Percentiles rank a stretch among this genome's conserved stretches.
Evolutionary conservation across 2,329 filamentous ascomycete genomes (phyloP).

Genomic region (Magnaporthiopsis rhizophila): DNA sequence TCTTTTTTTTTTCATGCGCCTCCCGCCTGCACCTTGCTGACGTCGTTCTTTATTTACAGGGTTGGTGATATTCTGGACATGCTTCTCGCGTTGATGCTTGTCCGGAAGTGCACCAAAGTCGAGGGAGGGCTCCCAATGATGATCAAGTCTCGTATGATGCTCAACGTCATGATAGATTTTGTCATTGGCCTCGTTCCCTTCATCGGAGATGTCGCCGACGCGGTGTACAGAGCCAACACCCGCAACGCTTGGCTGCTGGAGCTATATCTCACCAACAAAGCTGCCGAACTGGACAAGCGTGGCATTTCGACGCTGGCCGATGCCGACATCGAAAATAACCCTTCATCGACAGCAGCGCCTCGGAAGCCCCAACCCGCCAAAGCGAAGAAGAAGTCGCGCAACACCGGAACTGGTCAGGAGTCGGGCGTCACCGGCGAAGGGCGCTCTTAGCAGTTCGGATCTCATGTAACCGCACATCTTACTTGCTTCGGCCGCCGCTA

Average conservation of each 20-base stretch:
- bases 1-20: background rate
- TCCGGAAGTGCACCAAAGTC: slow-evolving; percentile 60
- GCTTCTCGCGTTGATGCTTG: slow-evolving; percentile 66
- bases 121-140: slow-evolving; percentile 64
- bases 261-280: slow-evolving; percentile 5
- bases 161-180: slow-evolving; percentile 73
- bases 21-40: background rate
- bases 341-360: slow-evolving; percentile 1
- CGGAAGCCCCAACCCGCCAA: background rate
- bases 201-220: slow-evolving; percentile 67
- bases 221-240: slow-evolving; percentile 66
- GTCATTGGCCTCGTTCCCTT: slow-evolving; percentile 66
- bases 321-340: slow-evolving; percentile 1
- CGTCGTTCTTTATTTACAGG: slow-evolving; percentile 27
- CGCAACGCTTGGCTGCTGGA: slow-evolving; percentile 66
- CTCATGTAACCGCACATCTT: background rate
- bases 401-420: background rate
- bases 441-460: background rate
- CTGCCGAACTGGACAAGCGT: slow-evolving; percentile 3
- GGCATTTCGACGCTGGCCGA: slow-evolving; percentile 1
- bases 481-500: too few species aligned
- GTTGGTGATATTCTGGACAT: slow-evolving; percentile 69
- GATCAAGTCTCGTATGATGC: slow-evolving; percentile 63
- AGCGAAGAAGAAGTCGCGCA: background rate
- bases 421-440: background rate